A percentile compares a stretch with the other conserved stretches of the same genome.
Evolutionary conservation across 2,329 filamentous ascomycete genomes (phyloP).

Genomic region (Clathrospora elynae): DNA sequence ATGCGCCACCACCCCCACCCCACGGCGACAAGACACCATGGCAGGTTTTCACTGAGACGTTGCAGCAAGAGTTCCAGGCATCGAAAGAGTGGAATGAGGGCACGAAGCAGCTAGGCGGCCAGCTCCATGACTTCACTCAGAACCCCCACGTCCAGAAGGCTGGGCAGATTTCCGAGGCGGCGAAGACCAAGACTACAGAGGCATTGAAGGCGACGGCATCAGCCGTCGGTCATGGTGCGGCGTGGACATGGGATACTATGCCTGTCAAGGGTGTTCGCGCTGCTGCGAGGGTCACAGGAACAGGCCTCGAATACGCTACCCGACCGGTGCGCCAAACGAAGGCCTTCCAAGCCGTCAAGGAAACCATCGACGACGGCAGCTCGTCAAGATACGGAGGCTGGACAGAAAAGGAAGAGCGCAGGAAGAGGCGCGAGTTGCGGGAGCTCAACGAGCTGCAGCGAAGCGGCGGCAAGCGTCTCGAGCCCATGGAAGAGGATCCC

Average conservation of each 20-base stretch:
- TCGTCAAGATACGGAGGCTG: conserved; percentile 95
- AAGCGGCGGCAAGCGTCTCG: conserved; percentile 53
- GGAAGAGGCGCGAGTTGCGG: conserved; percentile 74
- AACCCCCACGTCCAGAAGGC: conserved; percentile 89
- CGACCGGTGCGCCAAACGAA: conserved; percentile 92
- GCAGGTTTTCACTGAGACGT: conserved; percentile 98
- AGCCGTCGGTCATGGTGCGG: conserved; percentile 85
- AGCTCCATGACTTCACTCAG: conserved; percentile 88
- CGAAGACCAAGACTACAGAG: conserved; percentile 75
- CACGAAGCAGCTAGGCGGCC: conserved; percentile 89
- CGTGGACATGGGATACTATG: conserved; percentile 96
- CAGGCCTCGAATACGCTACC: conserved; percentile 91
- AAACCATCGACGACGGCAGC: conserved; percentile 96
- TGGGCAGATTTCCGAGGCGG: conserved; percentile 80
- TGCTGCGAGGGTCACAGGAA: conserved; percentile 82
- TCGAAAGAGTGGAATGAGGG: conserved; percentile 99
- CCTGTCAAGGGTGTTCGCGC: conserved; percentile 90
- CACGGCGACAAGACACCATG: conserved; percentile 98
- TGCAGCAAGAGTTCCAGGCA: conserved; percentile 89
- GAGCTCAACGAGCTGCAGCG: conserved; percentile 65
- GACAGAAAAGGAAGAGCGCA: conserved; percentile 93
- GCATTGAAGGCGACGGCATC: conserved; percentile 85
- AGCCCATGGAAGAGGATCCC: conserved; percentile 80
- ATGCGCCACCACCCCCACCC: conserved; percentile 81
- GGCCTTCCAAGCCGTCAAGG: conserved; percentile 88